phyloP scores from a whole-genome alignment of 495 filamentous ascomycete species.

The Recurvomyces mirabilis region DNA sequence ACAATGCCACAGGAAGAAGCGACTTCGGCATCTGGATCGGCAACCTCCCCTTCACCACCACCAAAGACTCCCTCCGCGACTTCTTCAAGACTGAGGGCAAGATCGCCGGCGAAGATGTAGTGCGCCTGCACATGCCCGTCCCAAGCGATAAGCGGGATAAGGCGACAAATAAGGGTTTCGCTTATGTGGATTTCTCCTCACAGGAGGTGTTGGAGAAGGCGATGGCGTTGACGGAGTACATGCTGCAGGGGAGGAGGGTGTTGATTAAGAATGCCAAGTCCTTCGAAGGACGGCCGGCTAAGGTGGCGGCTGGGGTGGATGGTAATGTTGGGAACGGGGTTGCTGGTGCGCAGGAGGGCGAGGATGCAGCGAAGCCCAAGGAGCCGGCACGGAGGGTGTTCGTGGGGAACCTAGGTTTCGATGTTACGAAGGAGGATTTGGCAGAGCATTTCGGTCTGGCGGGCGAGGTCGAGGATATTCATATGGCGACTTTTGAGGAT shows the following conservation, averaged over 20 bases:
- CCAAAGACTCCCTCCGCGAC: conserved; percentile 54
- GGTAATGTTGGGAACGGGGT: conserved; percentile 33
- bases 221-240: conserved; percentile 66
- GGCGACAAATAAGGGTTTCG: conserved; percentile 73
- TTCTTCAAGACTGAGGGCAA: conserved; percentile 63
- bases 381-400: conserved; percentile 71
- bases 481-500: conserved; percentile 92
- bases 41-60: conserved; percentile 74
- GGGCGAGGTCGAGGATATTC: conserved; percentile 64
- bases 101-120: conserved; percentile 60
- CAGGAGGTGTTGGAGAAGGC: conserved; percentile 55
- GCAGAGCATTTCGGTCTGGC: conserved; percentile 70
- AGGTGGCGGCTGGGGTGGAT: conserved; percentile 30
- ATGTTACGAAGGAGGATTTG: conserved; percentile 70
- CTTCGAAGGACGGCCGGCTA: conserved; percentile 66
- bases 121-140: conserved; percentile 67
- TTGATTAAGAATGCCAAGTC: conserved; percentile 84
- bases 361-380: conserved; percentile 30
- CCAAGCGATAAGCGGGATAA: conserved; percentile 26
- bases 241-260: conserved; percentile 61
- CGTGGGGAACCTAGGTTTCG: conserved; percentile 82
- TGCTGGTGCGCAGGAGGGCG: conserved; percentile 11
- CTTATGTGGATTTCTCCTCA: conserved; percentile 85
- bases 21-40: conserved; percentile 89
- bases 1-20: conserved; percentile 45